Base-by-base conservation (phyloP, 768 basidiomycete species). In the button mushroom (Agaricus bisporus) region DNA sequence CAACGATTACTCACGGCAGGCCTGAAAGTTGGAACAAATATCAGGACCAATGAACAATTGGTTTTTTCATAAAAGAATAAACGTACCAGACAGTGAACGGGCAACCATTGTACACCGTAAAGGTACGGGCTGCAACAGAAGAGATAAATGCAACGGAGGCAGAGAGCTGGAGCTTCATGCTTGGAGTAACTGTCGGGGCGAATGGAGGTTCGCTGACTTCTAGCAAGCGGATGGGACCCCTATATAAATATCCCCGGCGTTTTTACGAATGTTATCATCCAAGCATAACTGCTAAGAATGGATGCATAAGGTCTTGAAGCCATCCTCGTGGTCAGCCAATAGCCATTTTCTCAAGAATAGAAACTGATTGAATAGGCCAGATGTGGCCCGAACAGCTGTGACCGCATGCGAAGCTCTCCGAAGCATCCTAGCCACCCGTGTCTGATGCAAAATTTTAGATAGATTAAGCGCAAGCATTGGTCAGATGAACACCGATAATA, bases 21-120 rank as follows among this genome's bases (percentile, higher is more conserved):
- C 73, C 70, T 74, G n/a, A n/a, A n/a, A n/a, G n/a, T n/a, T n/a
- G 39, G 28, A 35, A 11, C 54, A 29, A 25, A 11, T 25, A n/a
- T 45, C 15, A n/a, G 25, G 14, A 29, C 9, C 15, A 29, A 11
- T 5, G 26, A n/a, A 26, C 11, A 11, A 32, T 32, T 32, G 8
- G 4, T 7, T 32, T 32, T 22, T 6, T 32, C 5, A 26, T 22
- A 29, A 45, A 1, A 26, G 10, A 5, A 28, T 28, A 15, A 25
- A 54, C 73, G 51, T 56, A 83, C 84, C 84, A 85, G 55, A 85
- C 73, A 0, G 83, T 85, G 68, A 82, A 86, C 0, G 82, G 75
- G 61, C 84, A 85, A 7, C 67, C 74, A 64, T 85, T 86, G 62
- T 76, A 73, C 14, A 81, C 76, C 71, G 72, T 36, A 44, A 25